Base-by-base conservation (phyloP, 225 moss, liverwort and hornwort species). In the Anthoceros angustus region DNA sequence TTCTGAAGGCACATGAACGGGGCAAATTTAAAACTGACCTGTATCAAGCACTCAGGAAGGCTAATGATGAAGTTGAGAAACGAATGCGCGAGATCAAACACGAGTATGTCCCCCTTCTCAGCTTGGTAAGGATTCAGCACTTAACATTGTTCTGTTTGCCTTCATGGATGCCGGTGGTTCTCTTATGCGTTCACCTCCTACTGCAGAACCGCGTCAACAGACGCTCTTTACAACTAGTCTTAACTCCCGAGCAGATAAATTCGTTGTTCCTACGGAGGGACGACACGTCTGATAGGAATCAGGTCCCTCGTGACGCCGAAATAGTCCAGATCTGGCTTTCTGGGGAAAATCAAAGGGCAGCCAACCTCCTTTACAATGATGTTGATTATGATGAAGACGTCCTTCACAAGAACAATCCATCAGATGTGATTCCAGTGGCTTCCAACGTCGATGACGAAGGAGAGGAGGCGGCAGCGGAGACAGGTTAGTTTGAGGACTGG, bases 51-150 rank as follows among this genome's bases (percentile, higher is more conserved):
- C 42, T 2, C 40, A 43, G 61, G 14, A 18, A 0, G 20, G 69
- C 45, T 11, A 71, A 63, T 38, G 12, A 4, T 3, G n/a, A 63
- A 2, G 80, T 66, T 43, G n/a, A 63, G 10, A 0, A 0, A 7
- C 38, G 70, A 45, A 75, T 77, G 20, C 7, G 7, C 0, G 5
- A 15, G 38, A 77, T 83, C 20, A 41, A 70, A 5, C 16, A 12
- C 0, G 69, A 61, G 5, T 50, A 43, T 12, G 9, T 50, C 5
- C 14, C 14, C 20, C 49, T 14, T 50, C 4, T 16, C 5, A 50
- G 10, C 39, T 42, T 75, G 26, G 39, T 63, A 9, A 14, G 5
- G 7, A 61, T 73, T 70, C 62, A 0, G 24, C 68, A 43, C 5
- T 50, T n/a, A n/a, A n/a, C n/a, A n/a, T n/a, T n/a, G n/a, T n/a